Evolutionary conservation across 2,329 filamentous ascomycete species (phyloP).

Genomic region (Xylaria multiplex): DNA sequence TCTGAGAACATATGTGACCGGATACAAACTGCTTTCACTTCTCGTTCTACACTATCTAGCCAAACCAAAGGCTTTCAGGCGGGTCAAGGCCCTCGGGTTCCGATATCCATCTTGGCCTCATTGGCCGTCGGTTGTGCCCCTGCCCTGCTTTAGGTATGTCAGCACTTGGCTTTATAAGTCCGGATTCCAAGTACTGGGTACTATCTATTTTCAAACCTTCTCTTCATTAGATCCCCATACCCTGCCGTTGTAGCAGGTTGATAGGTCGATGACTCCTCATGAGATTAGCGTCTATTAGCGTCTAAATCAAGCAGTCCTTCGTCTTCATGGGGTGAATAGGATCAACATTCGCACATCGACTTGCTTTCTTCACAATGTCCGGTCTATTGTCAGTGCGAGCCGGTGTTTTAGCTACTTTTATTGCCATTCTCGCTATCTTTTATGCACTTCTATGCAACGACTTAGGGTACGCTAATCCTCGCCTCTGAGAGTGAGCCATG

Average conservation of each 20-base stretch:
- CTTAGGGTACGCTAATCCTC: conserved; percentile 41
- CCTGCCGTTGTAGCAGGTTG: conserved; percentile 11
- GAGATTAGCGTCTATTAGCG: conserved; percentile 15
- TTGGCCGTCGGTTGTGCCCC: conserved; percentile 34
- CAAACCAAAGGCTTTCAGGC: conserved; percentile 18
- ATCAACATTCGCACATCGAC: conserved; percentile 18
- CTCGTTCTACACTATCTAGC: not conserved
- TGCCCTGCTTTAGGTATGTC: conserved; percentile 44
- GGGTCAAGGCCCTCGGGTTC: conserved; percentile 27
- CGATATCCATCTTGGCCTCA: conserved; percentile 30
- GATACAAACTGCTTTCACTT: not conserved
- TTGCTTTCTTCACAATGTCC: conserved; percentile 35
- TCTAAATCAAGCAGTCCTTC: conserved; percentile 8
- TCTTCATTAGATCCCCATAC: conserved; percentile 19
- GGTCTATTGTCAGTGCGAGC: conserved; percentile 34
- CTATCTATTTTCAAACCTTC: conserved; percentile 41
- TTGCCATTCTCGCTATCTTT: conserved; percentile 38
- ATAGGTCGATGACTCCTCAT: conserved; percentile 16
- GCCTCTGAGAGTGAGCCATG: conserved; percentile 22
- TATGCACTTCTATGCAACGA: conserved; percentile 31
- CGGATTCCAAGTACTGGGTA: conserved; percentile 26
- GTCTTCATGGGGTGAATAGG: conserved; percentile 12
- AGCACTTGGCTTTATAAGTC: conserved; percentile 34
- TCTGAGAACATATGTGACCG: conserved; percentile 8
- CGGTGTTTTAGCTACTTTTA: conserved; percentile 35